These are phyloP conservation scores for Styphnolobium japonicum DNA, from an alignment of 306 rosid genomes.

Conservation along the genomic window DNA sequence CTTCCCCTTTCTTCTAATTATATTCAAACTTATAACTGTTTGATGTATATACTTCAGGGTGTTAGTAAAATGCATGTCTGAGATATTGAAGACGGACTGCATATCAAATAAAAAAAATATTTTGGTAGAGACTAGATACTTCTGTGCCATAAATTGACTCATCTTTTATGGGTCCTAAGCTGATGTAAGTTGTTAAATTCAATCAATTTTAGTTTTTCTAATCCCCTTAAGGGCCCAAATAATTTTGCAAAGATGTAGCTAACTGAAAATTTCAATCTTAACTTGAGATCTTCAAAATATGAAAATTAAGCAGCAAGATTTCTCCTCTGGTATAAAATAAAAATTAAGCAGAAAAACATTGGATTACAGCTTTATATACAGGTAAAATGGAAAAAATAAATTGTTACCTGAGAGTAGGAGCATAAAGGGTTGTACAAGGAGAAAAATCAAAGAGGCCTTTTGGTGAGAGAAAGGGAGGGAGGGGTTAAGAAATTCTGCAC, in stretches of 20 bases:
- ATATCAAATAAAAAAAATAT: background rate
- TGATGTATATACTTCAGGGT: conserved; percentile 1
- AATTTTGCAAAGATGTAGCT: background rate
- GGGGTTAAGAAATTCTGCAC: conserved; percentile 4
- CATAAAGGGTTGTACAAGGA: conserved; percentile 6
- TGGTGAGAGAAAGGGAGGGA: background rate
- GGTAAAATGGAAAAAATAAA: background rate
- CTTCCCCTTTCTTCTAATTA: conserved; percentile 18
- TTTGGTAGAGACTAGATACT: background rate
- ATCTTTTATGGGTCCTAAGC: background rate
- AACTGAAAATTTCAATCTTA: background rate
- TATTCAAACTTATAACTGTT: background rate
- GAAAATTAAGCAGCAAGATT: conserved; percentile 8
- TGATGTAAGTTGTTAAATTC: background rate
- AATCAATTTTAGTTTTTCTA: background rate
- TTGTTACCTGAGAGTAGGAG: conserved; percentile 27
- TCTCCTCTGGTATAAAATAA: background rate
- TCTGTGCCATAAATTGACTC: background rate
- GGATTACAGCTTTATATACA: background rate
- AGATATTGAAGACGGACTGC: background rate
- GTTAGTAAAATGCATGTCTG: background rate
- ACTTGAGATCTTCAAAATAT: background rate
- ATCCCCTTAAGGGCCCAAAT: background rate
- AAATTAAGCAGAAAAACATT: background rate
- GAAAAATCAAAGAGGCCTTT: background rate